phyloP scores from a whole-genome alignment of 371 early-diverging fungal genomes.

The Saksenaea vasiformis region DNA sequence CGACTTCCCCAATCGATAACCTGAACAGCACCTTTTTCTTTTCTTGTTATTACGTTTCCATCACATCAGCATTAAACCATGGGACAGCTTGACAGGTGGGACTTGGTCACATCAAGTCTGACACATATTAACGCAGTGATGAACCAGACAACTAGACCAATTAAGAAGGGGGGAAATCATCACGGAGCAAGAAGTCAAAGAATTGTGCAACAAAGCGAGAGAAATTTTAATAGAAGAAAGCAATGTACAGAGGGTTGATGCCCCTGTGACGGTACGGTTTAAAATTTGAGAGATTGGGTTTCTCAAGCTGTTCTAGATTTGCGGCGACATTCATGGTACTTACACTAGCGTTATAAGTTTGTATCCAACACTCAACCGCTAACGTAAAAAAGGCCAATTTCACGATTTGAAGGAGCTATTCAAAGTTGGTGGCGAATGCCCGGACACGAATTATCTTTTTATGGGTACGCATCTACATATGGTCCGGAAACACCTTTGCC shows the following conservation, averaged over 20 bases:
- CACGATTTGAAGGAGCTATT: slow-evolving; percentile 97
- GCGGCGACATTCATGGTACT: slow-evolving; percentile 96
- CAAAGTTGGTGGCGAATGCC: slow-evolving; percentile 94
- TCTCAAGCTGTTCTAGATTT: slow-evolving; percentile 67
- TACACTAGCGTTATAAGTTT: not conserved
- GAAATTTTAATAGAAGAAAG: slow-evolving; percentile 95
- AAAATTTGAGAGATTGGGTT: not conserved
- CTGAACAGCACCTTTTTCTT: no score
- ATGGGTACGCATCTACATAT: slow-evolving; percentile 72
- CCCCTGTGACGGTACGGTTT: slow-evolving; percentile 89
- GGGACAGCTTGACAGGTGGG: slow-evolving; percentile 30
- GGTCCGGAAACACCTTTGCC: not conserved
- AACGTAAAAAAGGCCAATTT: slow-evolving; percentile 76
- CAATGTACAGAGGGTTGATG: slow-evolving; percentile 95
- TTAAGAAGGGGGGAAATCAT: slow-evolving; percentile 90
- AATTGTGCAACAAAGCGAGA: slow-evolving; percentile 90
- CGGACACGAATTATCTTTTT: slow-evolving; percentile 96
- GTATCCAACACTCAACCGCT: not conserved
- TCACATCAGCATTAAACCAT: slow-evolving; percentile 24
- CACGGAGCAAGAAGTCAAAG: slow-evolving; percentile 90
- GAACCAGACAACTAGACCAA: slow-evolving; percentile 82
- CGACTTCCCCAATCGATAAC: no score
- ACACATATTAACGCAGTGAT: not conserved
- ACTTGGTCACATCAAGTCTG: not conserved
- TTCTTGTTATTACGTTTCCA: not conserved